Evolutionary conservation across 441 rosid genomes (phyloP).

Genomic region (Erodium moschatum): DNA sequence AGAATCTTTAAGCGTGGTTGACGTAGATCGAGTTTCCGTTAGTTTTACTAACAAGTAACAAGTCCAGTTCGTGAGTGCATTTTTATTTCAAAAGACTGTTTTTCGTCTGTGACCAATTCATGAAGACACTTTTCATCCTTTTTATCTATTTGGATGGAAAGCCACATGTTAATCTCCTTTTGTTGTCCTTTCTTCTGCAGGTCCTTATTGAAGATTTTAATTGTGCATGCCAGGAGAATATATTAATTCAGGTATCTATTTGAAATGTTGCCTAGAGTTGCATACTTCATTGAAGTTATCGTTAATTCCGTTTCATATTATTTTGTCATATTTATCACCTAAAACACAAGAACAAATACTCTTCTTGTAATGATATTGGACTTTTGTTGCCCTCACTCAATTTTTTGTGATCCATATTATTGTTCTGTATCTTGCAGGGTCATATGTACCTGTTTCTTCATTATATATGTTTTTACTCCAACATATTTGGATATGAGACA

Average conservation of each 20-base stretch:
- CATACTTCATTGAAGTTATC: not conserved
- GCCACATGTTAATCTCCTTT: not conserved
- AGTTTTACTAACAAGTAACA: no score
- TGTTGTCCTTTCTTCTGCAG: constrained; percentile 27
- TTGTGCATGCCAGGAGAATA: constrained; percentile 91
- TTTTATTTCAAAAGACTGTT: no score
- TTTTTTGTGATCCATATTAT: constrained; percentile 14
- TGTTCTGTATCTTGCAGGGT: constrained; percentile 47
- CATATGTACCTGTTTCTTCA: constrained; percentile 84
- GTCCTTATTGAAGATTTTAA: constrained; percentile 83
- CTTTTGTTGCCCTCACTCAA: constrained; percentile 7
- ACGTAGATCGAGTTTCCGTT: no score
- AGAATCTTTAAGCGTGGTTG: no score
- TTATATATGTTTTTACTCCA: constrained; percentile 83
- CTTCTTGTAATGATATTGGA: not conserved
- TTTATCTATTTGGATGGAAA: no score
- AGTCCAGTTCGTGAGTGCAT: no score
- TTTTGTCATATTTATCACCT: not conserved
- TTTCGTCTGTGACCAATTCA: no score
- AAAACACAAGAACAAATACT: not conserved
- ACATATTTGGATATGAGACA: constrained; percentile 97
- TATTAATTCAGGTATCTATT: constrained; percentile 66
- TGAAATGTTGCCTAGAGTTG: not conserved
- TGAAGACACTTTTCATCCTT: no score
- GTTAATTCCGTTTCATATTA: not conserved